Base-by-base conservation (phyloP, 2,329 filamentous ascomycete species). In the Talaromyces sp. region DNA sequence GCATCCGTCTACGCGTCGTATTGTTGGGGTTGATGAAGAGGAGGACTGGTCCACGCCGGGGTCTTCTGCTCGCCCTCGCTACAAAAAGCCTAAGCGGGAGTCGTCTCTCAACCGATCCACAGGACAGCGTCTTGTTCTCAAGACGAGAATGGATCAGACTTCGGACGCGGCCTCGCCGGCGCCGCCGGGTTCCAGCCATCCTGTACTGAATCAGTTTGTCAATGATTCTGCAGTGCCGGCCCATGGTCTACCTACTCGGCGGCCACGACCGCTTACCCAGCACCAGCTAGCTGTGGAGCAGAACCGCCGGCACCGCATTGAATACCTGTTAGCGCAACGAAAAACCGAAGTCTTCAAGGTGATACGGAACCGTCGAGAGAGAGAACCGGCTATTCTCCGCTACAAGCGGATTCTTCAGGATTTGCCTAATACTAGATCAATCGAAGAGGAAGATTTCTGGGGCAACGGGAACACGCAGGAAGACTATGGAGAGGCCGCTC, bases 201-300 rank as follows among this genome's bases (percentile, higher is more conserved):
- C 77, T 28, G 69, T 79, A 14, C 66, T 80, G 14, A 76, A 75
- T 63, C 76, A 78, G 47, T 80, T 76, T 64, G 70, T 73, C 55
- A 67, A 69, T 1, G 73, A 75, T 60, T 68, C 73, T 23, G 69
- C 72, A 33, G 68, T 70, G 56, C 55, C 64, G 18, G 67, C 67
- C 23, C 70, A 72, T 56, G 67, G 64, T 42, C 58, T 66, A 59
- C 68, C 70, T 47, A 69, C 72, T 54, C 76, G 78, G 57, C 78
- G 80, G 12, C 76, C 79, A 14, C 75, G 79, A 18, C 79, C 80
- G 9, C 72, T 81, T 47, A 82, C 80, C 2, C 79, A 81, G 57
- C 80, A 82, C 60, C 80, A 82, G 61, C 72, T 81, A 57, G 80
- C 80, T 27, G 75, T 82, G 5, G 79, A 81, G 63, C 76, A 80